Evolutionary conservation across 2,329 filamentous ascomycete species (phyloP), one percentile per base, ranked within the genome.

Genomic region (Coniella lustricola): DNA sequence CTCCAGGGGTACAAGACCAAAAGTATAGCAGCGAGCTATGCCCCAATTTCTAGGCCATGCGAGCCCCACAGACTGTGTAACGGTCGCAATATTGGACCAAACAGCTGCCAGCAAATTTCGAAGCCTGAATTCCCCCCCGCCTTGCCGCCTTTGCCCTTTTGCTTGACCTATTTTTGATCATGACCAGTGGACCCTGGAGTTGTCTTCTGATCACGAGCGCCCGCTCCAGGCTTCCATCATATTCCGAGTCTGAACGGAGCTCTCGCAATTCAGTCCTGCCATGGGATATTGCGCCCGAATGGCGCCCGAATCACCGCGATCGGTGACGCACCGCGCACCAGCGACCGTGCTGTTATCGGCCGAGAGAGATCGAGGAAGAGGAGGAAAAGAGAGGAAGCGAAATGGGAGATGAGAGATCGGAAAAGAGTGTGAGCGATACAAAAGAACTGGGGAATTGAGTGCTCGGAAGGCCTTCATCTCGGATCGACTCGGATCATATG

Each of bases 31-130:
- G n/a, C n/a, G n/a, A 10, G 7, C 8, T 3, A 17, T 17, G 35
- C 20, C 7, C 35, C 35, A 8, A 12, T 37, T 17, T 17, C 16
- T 37, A 37, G 16, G 35, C 10, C 35, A 17, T 37, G 20, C 10
- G 5, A 22, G 31, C 31, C 41, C 49, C 49, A 45, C 36, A 35
- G 39, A n/a, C 31, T 35, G 32, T 49, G 41, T 21, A 29, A 45
- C 49, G 45, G 49, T 42, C 35, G 36, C 34, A 37, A 51, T 31
- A 17, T 9, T 20, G 40, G 37, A 32, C 49, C 49, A 51, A 49
- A 40, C 33, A 51, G 40, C 44, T 36, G 18, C 29, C n/a, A 22
- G 32, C 37, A 48, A 51, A 51, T 51, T 38, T 43, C 44, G 49
- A 45, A 44, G 49, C 49, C 49, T 51, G 31, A 41, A 7, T 14